Conservation (phyloP, 1,284 basidiomycete species). For the Moesziomyces globuligerus region DNA sequence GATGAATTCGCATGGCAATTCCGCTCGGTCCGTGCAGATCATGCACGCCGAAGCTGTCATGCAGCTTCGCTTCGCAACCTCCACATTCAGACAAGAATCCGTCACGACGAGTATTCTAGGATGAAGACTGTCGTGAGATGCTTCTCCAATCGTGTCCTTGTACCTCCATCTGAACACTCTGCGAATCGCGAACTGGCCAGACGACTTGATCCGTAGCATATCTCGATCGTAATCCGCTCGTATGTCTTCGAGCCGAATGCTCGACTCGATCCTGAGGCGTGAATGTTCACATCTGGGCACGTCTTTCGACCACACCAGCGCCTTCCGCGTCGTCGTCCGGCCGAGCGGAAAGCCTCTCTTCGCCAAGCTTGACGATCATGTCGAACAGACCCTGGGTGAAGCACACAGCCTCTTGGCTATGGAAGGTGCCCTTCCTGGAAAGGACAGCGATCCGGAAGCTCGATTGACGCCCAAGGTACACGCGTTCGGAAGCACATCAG, state of each 20-base stretch:
- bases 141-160: too few relatives aligned
- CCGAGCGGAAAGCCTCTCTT: slow-evolving; percentile 25
- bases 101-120: too few relatives aligned
- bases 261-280: slow-evolving; percentile 23
- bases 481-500: slow-evolving; percentile 15
- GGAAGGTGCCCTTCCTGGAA: slow-evolving; percentile 5
- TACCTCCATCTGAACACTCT: too few relatives aligned
- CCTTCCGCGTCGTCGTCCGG: slow-evolving; percentile 19
- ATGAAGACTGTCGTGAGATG: too few relatives aligned
- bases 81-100: too few relatives aligned
- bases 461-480: slow-evolving; percentile 29
- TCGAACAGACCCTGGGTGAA: slow-evolving; percentile 34
- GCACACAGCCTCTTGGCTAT: slow-evolving; percentile 31
- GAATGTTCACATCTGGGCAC: slow-evolving; percentile 33
- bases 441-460: neutral
- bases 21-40: too few relatives aligned
- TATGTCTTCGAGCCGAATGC: slow-evolving; percentile 1
- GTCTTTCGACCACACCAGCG: slow-evolving; percentile 16
- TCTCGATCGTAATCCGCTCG: too few relatives aligned
- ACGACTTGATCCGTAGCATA: too few relatives aligned
- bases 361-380: slow-evolving; percentile 28
- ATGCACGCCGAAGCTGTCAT: too few relatives aligned
- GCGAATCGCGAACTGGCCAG: too few relatives aligned
- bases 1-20: too few relatives aligned
- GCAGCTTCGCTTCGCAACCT: too few relatives aligned